Base-by-base conservation (phyloP, 345 rosid species). In the Rhizophora apiculata region DNA sequence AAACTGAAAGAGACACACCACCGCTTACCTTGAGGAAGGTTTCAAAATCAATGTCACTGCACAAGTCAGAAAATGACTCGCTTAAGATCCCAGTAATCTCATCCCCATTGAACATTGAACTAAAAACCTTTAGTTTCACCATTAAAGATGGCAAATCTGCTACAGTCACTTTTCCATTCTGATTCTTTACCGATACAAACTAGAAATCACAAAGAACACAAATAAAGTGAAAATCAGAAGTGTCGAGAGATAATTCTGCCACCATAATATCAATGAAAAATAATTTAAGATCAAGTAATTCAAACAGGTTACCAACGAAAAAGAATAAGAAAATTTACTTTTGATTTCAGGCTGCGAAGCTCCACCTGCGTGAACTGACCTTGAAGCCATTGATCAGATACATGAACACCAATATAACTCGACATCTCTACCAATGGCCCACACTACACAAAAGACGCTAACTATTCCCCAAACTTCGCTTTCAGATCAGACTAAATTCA, bases 341-440 rank as follows among this genome's bases (percentile, higher is more conserved):
- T 91, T 21, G 97, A 74, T 62, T 82, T 80, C 66, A 94, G 96
- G 81, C 90, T 81, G 20, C 90, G 96, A 77, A 94, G 96, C 76
- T 91, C 97, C 22, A 88, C 90, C 81, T 94, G 97, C 1, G 91
- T 24, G 29, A 56, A 56, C 30, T 24, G 60, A 56, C 30, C 24
- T 55, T 55, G 30, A 55, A 55, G 59, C 59, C 30, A 9, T 55
- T 55, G 27, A 55, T 55, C 98, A 1, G 97, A 86, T 60, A 89
- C 84, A n/a, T 81, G 74, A 76, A 91, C 89, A 59, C 94, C 94
- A 34, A 72, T 76, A 32, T 71, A 86, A 68, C 89, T 82, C 29
- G 98, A 88, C 98, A 94, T 93, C 70, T 78, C 82, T 63, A 65
- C 64, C 26, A 53, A 76, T 52, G 62, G 13, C 49, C 65, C 70